These are phyloP conservation scores for Sclerospora graminicola DNA, from an alignment of 352 stramenopile species.

Conservation along the genomic window DNA sequence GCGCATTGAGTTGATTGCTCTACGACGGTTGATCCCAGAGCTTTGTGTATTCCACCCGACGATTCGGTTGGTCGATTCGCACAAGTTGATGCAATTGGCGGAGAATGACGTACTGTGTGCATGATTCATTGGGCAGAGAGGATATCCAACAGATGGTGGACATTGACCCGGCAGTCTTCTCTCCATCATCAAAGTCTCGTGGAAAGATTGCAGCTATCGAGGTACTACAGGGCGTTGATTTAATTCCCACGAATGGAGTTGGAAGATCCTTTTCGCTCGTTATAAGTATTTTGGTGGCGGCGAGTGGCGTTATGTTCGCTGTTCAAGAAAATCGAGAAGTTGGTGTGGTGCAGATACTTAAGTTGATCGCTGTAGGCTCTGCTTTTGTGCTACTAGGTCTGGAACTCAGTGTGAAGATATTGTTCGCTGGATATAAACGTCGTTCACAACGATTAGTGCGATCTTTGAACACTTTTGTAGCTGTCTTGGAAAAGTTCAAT, in stretches of 20 bases:
- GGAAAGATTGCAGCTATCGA: not conserved
- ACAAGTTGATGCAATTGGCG: not conserved
- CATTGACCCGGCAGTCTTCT: not conserved
- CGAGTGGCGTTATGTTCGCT: not conserved
- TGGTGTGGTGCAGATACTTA: slow-evolving; percentile 1
- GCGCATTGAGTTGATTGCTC: slow-evolving; percentile 1
- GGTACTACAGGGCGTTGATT: slow-evolving; percentile 4
- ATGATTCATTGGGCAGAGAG: slow-evolving; percentile 6
- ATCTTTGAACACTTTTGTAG: slow-evolving; percentile 5
- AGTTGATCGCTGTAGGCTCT: not conserved
- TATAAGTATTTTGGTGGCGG: not conserved
- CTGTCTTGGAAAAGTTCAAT: slow-evolving; percentile 10
- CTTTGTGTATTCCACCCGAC: slow-evolving; percentile 14
- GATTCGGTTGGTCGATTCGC: slow-evolving; percentile 11
- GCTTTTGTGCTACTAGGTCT: slow-evolving; percentile 1
- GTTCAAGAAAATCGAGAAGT: not conserved
- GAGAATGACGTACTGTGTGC: not conserved
- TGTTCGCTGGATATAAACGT: slow-evolving; percentile 10
- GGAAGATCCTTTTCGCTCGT: not conserved
- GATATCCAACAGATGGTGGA: slow-evolving; percentile 11
- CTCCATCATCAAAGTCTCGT: not conserved
- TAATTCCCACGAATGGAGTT: not conserved
- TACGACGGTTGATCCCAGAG: slow-evolving; percentile 2
- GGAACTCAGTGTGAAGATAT: slow-evolving; percentile 7
- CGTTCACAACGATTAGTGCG: slow-evolving; percentile 3